A percentile compares a stretch with the other conserved stretches of the same genome.
Conservation (phyloP, 2,329 filamentous ascomycete genomes). For the Claviceps maximensis region DNA sequence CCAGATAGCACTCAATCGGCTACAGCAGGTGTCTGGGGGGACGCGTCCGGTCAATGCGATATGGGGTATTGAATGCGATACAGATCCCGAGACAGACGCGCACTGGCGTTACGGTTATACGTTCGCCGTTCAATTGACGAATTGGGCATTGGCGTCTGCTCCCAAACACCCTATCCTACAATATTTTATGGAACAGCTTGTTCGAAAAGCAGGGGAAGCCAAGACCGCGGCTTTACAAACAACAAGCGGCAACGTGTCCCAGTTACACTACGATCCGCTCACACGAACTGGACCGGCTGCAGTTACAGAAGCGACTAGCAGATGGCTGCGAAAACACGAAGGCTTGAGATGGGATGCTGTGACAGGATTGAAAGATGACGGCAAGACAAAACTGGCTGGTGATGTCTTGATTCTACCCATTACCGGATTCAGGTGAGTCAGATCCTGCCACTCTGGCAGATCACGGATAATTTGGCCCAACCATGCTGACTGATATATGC, state of each 20-base stretch:
- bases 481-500: not conserved
- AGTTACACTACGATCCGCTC: slow-evolving; percentile 9
- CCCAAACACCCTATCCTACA: slow-evolving; percentile 9
- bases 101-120: slow-evolving; percentile 14
- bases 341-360: slow-evolving; percentile 12
- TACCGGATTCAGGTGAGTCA: slow-evolving; percentile 12
- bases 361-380: slow-evolving; percentile 10
- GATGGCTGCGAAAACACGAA: slow-evolving; percentile 9
- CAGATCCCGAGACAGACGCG: slow-evolving; percentile 9
- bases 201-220: slow-evolving; percentile 3
- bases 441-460: too few species aligned
- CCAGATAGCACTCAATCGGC: not conserved
- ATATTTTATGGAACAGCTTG: slow-evolving; percentile 9
- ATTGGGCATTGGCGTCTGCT: slow-evolving; percentile 12
- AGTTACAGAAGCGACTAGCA: slow-evolving; percentile 11
- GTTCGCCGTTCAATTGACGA: slow-evolving; percentile 12
- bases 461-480: not conserved
- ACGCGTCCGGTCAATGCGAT: slow-evolving; percentile 1
- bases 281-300: slow-evolving; percentile 12
- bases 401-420: slow-evolving; percentile 12
- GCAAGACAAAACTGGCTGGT: slow-evolving; percentile 9
- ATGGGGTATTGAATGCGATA: slow-evolving; percentile 4
- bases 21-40: not conserved
- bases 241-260: not conserved
- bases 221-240: not conserved